phyloP scores from a whole-genome alignment of 306 rosid species.

The Cucumis melo region DNA sequence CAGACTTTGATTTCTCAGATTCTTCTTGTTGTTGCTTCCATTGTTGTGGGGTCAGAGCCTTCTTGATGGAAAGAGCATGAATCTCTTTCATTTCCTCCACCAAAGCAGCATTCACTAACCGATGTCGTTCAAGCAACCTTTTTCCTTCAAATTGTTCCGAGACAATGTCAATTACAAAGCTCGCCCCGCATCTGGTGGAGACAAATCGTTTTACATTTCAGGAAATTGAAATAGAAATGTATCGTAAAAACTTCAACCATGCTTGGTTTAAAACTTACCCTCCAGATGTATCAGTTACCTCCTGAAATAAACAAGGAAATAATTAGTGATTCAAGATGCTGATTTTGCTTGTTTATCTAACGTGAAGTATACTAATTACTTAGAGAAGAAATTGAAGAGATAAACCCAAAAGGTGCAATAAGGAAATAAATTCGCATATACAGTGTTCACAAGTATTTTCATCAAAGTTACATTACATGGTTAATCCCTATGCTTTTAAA shows the following conservation, averaged over 20 bases:
- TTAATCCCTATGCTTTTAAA: neutral
- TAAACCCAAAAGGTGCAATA: neutral
- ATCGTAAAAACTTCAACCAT: neutral
- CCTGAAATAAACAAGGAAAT: slow-evolving; percentile 46
- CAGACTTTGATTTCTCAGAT: slow-evolving; percentile 37
- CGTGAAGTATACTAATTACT: neutral
- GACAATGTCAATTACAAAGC: slow-evolving; percentile 60
- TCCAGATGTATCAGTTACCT: slow-evolving; percentile 81
- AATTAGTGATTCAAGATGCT: neutral
- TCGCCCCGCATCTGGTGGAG: slow-evolving; percentile 64
- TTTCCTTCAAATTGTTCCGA: slow-evolving; percentile 79
- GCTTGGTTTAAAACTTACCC: slow-evolving; percentile 40
- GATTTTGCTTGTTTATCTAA: neutral
- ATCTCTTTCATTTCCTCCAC: slow-evolving; percentile 85
- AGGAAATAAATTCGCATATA: neutral
- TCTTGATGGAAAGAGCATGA: slow-evolving; percentile 85
- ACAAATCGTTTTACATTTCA: neutral
- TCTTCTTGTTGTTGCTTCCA: slow-evolving; percentile 66
- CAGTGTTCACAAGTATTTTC: neutral
- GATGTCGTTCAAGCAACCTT: slow-evolving; percentile 81
- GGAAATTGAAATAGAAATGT: neutral
- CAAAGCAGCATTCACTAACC: slow-evolving; percentile 67
- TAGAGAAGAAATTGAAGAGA: neutral
- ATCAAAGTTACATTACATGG: neutral
- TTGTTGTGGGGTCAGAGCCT: slow-evolving; percentile 80